Conservation (phyloP, 805 yeast genomes). For the Zygotorulaspora sp. region DNA sequence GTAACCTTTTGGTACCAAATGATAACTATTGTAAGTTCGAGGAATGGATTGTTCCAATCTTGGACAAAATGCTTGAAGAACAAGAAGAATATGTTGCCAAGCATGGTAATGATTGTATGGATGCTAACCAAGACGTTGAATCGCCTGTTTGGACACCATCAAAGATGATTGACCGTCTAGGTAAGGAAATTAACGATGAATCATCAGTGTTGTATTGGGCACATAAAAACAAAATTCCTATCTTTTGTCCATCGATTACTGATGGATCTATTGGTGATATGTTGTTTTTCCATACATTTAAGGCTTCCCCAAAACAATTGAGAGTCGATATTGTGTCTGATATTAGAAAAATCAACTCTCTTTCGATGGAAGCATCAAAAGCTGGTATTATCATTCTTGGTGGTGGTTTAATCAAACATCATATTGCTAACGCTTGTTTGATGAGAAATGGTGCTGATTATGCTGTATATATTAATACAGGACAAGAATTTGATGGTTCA, state of each 20-base stretch:
- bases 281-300: slow-evolving; percentile 97
- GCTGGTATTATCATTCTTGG: slow-evolving; percentile 97
- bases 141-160: slow-evolving; percentile 87
- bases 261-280: slow-evolving; percentile 99
- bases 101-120: slow-evolving; percentile 50
- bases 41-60: slow-evolving; percentile 96
- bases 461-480: slow-evolving; percentile 95
- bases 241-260: slow-evolving; percentile 95
- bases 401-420: slow-evolving; percentile 95
- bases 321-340: slow-evolving; percentile 92
- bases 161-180: slow-evolving; percentile 83
- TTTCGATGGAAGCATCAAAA: slow-evolving; percentile 89
- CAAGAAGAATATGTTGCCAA: slow-evolving; percentile 64
- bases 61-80: slow-evolving; percentile 83
- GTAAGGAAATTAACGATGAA: slow-evolving; percentile 93
- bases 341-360: slow-evolving; percentile 82
- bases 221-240: slow-evolving; percentile 91
- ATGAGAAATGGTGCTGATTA: slow-evolving; percentile 99
- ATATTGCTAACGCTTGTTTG: slow-evolving; percentile 93
- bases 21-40: slow-evolving; percentile 97
- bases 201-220: slow-evolving; percentile 96
- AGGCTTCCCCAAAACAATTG: slow-evolving; percentile 83
- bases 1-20: slow-evolving; percentile 93
- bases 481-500: slow-evolving; percentile 97
- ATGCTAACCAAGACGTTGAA: slow-evolving; percentile 46